Conservation (phyloP, 2,329 filamentous ascomycete species). For the Xylariaceae sp. region DNA sequence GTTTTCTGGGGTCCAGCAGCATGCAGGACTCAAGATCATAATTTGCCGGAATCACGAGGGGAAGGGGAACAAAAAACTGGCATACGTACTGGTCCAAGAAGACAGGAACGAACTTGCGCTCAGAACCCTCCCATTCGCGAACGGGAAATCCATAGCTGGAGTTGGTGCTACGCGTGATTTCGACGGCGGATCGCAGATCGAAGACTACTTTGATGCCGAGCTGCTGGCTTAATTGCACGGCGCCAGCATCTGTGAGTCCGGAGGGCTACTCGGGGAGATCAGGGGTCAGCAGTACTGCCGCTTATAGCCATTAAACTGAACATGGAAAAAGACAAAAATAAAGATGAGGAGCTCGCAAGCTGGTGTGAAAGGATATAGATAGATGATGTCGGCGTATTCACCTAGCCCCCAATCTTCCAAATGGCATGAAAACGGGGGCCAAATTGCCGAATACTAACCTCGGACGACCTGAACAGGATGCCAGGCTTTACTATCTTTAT, state of each 20-base stretch:
- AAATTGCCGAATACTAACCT: conserved; percentile 31
- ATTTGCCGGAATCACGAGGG: neutral
- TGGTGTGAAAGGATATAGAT: neutral
- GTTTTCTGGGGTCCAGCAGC: neutral
- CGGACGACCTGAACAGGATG: conserved; percentile 63
- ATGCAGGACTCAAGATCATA: neutral
- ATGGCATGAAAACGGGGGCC: neutral
- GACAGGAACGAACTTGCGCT: conserved; percentile 54
- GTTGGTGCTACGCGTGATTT: conserved; percentile 46
- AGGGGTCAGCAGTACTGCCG: conserved; percentile 1
- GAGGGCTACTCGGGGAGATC: conserved; percentile 40
- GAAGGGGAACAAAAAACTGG: neutral
- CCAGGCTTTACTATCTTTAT: conserved; percentile 43
- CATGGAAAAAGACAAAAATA: neutral
- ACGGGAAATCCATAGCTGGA: conserved; percentile 32
- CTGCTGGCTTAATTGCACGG: conserved; percentile 41
- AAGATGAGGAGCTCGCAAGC: neutral
- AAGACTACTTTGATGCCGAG: conserved; percentile 52
- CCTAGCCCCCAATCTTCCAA: neutral
- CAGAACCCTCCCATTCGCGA: conserved; percentile 46
- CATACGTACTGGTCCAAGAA: conserved; percentile 42
- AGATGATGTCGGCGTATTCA: neutral
- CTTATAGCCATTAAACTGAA: neutral
- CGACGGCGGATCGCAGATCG: conserved; percentile 36
- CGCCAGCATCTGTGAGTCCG: conserved; percentile 48